These are phyloP conservation scores for Huntiella savannae DNA, from an alignment of 2,329 filamentous ascomycete genomes.

Conservation along the genomic window DNA sequence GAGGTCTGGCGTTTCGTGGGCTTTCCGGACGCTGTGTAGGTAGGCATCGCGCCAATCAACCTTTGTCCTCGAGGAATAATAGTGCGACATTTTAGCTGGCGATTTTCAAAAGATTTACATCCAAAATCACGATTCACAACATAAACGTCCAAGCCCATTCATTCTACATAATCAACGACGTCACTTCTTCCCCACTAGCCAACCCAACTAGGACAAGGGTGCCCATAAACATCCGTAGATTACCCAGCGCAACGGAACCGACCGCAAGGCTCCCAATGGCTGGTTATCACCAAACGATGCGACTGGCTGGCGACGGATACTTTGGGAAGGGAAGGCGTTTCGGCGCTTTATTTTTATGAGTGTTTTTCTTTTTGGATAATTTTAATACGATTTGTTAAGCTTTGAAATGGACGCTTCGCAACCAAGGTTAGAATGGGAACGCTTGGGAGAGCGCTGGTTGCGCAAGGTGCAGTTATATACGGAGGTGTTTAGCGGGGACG, in stretches of 20 bases:
- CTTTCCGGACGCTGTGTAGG: conserved; percentile 52
- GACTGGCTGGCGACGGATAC: too few relatives aligned
- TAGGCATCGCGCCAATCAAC: conserved; percentile 65
- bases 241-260: background rate
- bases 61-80: background rate
- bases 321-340: too few relatives aligned
- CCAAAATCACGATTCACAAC: too few relatives aligned
- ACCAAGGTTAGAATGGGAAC: conserved; percentile 83
- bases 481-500: conserved; percentile 75
- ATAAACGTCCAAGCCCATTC: too few relatives aligned
- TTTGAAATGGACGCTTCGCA: conserved; percentile 34
- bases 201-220: too few relatives aligned
- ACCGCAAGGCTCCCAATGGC: background rate
- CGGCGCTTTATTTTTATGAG: too few relatives aligned
- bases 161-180: background rate
- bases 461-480: conserved; percentile 89
- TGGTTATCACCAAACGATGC: too few relatives aligned
- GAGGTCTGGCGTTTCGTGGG: conserved; percentile 43
- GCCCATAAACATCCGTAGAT: background rate
- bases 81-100: conserved; percentile 8
- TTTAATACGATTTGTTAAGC: background rate
- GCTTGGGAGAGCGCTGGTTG: conserved; percentile 83
- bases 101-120: too few relatives aligned
- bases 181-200: background rate
- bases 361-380: background rate